Percentiles rank a stretch among this genome's conserved stretches.
phyloP scores from a whole-genome alignment of 257 asterid species.

The Fraxinus pennsylvanica region DNA sequence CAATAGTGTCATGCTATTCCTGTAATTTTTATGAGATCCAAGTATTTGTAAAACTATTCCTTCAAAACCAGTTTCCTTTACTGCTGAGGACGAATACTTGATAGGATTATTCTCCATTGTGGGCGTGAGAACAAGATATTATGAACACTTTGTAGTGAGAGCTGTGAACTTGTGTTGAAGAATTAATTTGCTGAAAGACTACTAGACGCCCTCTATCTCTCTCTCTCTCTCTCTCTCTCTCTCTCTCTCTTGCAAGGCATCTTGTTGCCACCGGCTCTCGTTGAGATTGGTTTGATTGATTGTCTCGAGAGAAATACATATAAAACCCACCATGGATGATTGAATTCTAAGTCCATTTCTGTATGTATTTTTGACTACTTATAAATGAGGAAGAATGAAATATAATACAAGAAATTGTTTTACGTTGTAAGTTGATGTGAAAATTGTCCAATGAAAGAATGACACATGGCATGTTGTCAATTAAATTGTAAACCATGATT shows the following conservation, averaged over 20 bases:
- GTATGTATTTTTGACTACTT: too few relatives aligned
- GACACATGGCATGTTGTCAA: too few relatives aligned
- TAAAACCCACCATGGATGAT: too few relatives aligned
- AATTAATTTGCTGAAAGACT: conserved; percentile 8
- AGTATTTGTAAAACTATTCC: conserved; percentile 34
- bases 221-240: conserved; percentile 23
- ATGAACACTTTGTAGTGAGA: conserved; percentile 11
- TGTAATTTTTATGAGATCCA: conserved; percentile 1
- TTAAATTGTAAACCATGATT: too few relatives aligned
- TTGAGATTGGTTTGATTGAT: too few relatives aligned
- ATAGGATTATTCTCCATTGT: conserved; percentile 28
- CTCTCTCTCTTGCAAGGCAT: not conserved
- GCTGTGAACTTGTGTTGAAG: conserved; percentile 27
- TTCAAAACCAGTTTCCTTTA: conserved; percentile 9
- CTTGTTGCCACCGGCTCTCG: too few relatives aligned
- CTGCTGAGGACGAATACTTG: conserved; percentile 31
- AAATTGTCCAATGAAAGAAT: too few relatives aligned
- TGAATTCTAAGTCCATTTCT: too few relatives aligned
- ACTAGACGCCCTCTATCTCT: conserved; percentile 26
- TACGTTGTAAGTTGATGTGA: too few relatives aligned
- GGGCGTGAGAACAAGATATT: conserved; percentile 34
- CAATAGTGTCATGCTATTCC: conserved; percentile 28
- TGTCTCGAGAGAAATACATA: too few relatives aligned
- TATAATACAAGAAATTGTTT: too few relatives aligned
- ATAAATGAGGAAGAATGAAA: too few relatives aligned